phyloP scores from a whole-genome alignment of 2,329 filamentous ascomycete genomes.

The Magnaporthales sp. region DNA sequence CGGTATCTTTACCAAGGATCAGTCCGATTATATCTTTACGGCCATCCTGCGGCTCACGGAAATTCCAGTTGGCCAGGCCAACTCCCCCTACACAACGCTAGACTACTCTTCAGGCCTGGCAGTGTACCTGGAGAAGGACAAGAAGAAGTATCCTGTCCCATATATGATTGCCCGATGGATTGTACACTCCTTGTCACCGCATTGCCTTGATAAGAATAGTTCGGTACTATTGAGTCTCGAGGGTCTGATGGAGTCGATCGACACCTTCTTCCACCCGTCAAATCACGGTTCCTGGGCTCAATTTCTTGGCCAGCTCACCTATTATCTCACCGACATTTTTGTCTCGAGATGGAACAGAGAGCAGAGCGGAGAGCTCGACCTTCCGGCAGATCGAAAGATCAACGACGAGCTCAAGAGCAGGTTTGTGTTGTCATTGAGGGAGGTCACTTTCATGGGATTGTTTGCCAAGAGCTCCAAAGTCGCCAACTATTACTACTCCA shows the following conservation, averaged over 20 bases:
- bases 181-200: constrained; percentile 83
- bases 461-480: constrained; percentile 92
- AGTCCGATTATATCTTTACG: constrained; percentile 89
- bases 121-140: constrained; percentile 82
- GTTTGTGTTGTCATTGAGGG: constrained; percentile 81
- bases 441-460: constrained; percentile 96
- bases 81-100: constrained; percentile 80
- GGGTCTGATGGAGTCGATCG: constrained; percentile 85
- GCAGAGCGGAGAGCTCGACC: constrained; percentile 82
- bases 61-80: constrained; percentile 93
- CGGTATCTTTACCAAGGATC: constrained; percentile 86
- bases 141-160: constrained; percentile 82
- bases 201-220: constrained; percentile 60
- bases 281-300: constrained; percentile 91
- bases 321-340: constrained; percentile 91
- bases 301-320: constrained; percentile 80
- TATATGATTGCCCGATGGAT: constrained; percentile 93
- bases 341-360: constrained; percentile 97
- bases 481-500: constrained; percentile 84
- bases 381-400: constrained; percentile 70
- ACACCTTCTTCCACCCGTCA: constrained; percentile 98
- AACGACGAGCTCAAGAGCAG: constrained; percentile 74
- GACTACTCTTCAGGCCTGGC: constrained; percentile 79
- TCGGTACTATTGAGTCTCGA: constrained; percentile 82
- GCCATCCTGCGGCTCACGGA: constrained; percentile 82